Conservation (phyloP, 495 filamentous ascomycete genomes). For the Neurospora sp. region DNA sequence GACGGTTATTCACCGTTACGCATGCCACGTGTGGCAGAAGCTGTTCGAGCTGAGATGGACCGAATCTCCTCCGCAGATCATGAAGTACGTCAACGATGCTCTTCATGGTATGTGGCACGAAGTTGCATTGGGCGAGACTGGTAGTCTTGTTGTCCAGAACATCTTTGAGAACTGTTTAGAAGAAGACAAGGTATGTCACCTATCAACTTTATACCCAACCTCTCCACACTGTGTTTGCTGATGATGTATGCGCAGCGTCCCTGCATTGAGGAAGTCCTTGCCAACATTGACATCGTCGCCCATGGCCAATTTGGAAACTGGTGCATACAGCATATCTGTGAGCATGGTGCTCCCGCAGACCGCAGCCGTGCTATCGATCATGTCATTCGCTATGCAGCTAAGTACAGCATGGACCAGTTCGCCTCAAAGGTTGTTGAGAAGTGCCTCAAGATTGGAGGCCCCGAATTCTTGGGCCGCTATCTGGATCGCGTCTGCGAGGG, state of each 20-base stretch:
- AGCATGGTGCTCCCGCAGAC: slow-evolving; percentile 86
- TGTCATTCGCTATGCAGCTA: slow-evolving; percentile 80
- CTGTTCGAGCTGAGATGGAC: slow-evolving; percentile 97
- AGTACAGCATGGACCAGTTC: slow-evolving; percentile 99
- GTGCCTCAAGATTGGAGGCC: slow-evolving; percentile 90
- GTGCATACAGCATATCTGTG: slow-evolving; percentile 99
- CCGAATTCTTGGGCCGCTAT: slow-evolving; percentile 86
- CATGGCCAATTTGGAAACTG: slow-evolving; percentile 99
- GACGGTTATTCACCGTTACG: slow-evolving; percentile 96
- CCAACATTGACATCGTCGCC: slow-evolving; percentile 86
- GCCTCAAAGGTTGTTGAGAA: slow-evolving; percentile 99
- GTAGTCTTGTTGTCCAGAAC: slow-evolving; percentile 95
- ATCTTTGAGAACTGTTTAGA: slow-evolving; percentile 99
- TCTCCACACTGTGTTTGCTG: slow-evolving; percentile 5
- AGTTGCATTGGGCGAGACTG: slow-evolving; percentile 91
- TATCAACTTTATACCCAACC: background rate
- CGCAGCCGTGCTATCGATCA: slow-evolving; percentile 90
- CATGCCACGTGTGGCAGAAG: slow-evolving; percentile 99
- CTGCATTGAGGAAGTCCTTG: slow-evolving; percentile 91
- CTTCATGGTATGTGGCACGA: slow-evolving; percentile 98
- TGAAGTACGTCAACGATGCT: slow-evolving; percentile 96
- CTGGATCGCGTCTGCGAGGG: slow-evolving; percentile 90
- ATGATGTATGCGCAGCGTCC: slow-evolving; percentile 57
- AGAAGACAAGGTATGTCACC: slow-evolving; percentile 74
- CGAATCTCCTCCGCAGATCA: slow-evolving; percentile 90